These are phyloP conservation scores for Bauhinia variegata DNA, from an alignment of 306 rosid genomes.

Conservation along the genomic window DNA sequence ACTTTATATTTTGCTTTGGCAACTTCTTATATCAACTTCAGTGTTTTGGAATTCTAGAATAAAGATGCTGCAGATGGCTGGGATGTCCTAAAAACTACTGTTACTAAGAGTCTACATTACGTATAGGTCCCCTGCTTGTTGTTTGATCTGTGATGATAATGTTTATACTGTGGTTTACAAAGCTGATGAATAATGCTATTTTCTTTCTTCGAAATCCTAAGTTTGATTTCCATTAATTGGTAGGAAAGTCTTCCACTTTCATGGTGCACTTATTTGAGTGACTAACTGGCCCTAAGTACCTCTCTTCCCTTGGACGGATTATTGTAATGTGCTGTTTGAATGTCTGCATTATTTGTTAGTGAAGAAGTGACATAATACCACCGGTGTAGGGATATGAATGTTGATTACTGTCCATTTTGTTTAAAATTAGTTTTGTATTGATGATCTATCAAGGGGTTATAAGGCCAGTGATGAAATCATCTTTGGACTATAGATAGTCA, in stretches of 20 bases:
- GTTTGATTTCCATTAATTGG: no score
- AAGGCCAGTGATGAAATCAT: background rate
- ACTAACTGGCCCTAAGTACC: background rate
- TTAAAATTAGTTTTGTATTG: constrained; percentile 11
- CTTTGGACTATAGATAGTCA: constrained; percentile 13
- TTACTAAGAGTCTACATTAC: background rate
- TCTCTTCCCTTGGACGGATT: background rate
- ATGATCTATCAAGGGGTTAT: constrained; percentile 1
- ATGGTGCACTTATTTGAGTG: background rate
- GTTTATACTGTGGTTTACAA: constrained; percentile 1
- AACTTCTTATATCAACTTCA: constrained; percentile 4
- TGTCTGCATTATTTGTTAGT: constrained; percentile 10
- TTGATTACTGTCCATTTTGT: constrained; percentile 9
- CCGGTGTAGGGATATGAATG: background rate
- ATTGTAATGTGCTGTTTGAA: background rate
- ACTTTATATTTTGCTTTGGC: constrained; percentile 1
- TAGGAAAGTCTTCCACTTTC: background rate
- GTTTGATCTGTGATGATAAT: background rate
- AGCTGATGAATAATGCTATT: background rate
- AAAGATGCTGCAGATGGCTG: background rate
- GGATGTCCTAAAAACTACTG: background rate
- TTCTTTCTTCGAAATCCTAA: background rate
- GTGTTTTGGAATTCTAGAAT: background rate
- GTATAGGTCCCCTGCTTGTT: background rate
- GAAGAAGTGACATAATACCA: background rate